Evolutionary conservation across 495 filamentous ascomycete species (phyloP), one percentile per base, ranked within the genome.

Genomic region (Filosporella fistucella): DNA sequence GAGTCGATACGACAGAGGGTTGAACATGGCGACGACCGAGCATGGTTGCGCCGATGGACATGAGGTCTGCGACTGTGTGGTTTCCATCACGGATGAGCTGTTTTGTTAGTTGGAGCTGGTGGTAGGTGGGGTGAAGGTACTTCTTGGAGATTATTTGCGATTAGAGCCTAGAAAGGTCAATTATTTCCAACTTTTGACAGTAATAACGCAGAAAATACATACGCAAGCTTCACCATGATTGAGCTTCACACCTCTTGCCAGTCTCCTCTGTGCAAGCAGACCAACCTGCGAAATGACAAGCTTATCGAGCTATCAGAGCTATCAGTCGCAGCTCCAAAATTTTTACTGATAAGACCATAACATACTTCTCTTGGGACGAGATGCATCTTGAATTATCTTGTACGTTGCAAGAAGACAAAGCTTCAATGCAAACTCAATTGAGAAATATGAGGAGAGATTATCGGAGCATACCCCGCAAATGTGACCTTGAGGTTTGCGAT

Each of bases 11-110:
- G 23, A 98, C 93, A 14, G 83, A 80, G 20, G 94, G 89, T 13
- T 89, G 72, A 52, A 98, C 93, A 63, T 98, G 94, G 20, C 91
- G 86, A 3, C 93, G 87, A 49, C 94, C 93, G 13, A 98, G 88
- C 80, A 98, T 88, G 14, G 82, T 88, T 59, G 86, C 82, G 57
- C 93, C 93, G 52, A 91, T 78, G 41, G 79, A 72, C 91, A 97
- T 96, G 62, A 98, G 86, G 58, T 94, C 88, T 9, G 91, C 83
- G 47, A 98, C 91, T 36, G 75, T 84, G 69, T 96, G 89, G 46
- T 84, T 76, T 63, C 94, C 93, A 91, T 98, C 93, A 62, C 93
- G 93, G 65, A 97, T 91, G 52, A 96, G 82, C 77, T 89, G 47
- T 33, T 4, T 23, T 42, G 40, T n/a, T 4, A 16, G 22, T 23